These are phyloP conservation scores for Puccinia triticina DNA, from an alignment of 1,284 basidiomycete species.

Conservation along the genomic window DNA sequence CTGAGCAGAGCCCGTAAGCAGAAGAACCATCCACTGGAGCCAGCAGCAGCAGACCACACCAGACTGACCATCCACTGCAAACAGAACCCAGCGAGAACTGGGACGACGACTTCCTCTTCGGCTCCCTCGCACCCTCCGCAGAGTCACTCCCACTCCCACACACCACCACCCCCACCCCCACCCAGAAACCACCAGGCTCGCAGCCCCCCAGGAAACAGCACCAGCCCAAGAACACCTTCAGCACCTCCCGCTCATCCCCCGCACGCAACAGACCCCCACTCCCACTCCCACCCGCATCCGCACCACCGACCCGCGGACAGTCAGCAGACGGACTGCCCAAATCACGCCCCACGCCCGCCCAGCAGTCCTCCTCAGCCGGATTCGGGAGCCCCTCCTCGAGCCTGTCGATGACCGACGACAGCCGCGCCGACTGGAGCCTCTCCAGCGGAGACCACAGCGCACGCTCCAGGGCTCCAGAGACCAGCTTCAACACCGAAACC, in stretches of 20 bases:
- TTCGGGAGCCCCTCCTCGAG: slow-evolving; percentile 31
- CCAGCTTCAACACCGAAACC: slow-evolving; percentile 42
- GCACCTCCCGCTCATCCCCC: not conserved
- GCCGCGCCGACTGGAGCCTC: slow-evolving; percentile 29
- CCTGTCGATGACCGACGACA: slow-evolving; percentile 45
- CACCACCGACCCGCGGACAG: slow-evolving; percentile 19
- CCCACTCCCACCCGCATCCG: slow-evolving; percentile 35
- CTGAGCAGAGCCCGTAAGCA: slow-evolving; percentile 30
- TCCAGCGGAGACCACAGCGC: slow-evolving; percentile 34
- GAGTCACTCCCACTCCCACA: slow-evolving; percentile 23
- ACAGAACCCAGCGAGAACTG: slow-evolving; percentile 52
- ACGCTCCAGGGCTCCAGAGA: slow-evolving; percentile 10
- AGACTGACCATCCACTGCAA: not conserved
- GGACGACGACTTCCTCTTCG: slow-evolving; percentile 51
- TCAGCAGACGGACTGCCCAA: not conserved
- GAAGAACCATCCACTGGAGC: too few relatives aligned
- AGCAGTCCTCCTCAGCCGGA: slow-evolving; percentile 21
- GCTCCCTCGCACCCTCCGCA: slow-evolving; percentile 32
- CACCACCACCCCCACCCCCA: not conserved
- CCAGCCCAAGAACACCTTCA: not conserved
- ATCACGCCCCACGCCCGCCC: slow-evolving; percentile 22
- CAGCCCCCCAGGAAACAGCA: too few relatives aligned
- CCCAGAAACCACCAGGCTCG: too few relatives aligned
- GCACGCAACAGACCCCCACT: not conserved
- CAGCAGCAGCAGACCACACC: not conserved